phyloP scores from a whole-genome alignment of 257 asterid genomes.

The Primulina eburnea region DNA sequence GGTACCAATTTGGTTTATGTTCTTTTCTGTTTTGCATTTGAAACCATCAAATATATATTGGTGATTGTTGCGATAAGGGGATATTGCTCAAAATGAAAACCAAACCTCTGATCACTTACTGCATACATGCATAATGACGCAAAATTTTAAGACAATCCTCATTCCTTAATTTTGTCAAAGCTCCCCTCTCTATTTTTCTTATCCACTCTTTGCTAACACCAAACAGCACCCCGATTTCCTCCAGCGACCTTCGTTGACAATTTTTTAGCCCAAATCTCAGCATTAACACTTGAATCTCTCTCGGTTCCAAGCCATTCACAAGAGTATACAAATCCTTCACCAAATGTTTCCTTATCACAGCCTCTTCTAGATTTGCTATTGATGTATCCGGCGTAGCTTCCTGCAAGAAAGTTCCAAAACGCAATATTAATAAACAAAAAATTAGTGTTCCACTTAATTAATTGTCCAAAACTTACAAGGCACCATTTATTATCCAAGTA shows the following conservation, averaged over 20 bases:
- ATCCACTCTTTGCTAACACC: conserved; percentile 94
- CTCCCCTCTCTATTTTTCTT: conserved; percentile 63
- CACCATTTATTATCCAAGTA: no score
- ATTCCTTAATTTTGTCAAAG: conserved; percentile 55
- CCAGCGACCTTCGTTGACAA: conserved; percentile 55
- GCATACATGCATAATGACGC: conserved; percentile 46
- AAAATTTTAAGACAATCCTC: conserved; percentile 40
- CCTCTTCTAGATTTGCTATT: conserved; percentile 52
- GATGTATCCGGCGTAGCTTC: conserved; percentile 64
- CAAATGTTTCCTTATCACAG: conserved; percentile 50
- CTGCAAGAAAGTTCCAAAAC: conserved; percentile 32
- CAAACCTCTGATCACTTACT: neutral
- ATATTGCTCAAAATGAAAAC: neutral
- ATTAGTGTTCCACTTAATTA: no score
- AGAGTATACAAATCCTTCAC: conserved; percentile 42
- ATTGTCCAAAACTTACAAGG: no score
- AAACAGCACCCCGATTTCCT: conserved; percentile 65
- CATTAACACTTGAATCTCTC: conserved; percentile 64
- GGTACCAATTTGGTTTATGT: no score
- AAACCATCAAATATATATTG: no score
- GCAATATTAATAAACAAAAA: neutral
- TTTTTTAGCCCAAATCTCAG: conserved; percentile 72
- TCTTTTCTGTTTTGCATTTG: no score
- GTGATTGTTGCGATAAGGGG: no score
- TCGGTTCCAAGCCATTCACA: conserved; percentile 53